phyloP scores from a whole-genome alignment of 2,329 filamentous ascomycete genomes.

The Paracorniculantispora psalliotae region DNA sequence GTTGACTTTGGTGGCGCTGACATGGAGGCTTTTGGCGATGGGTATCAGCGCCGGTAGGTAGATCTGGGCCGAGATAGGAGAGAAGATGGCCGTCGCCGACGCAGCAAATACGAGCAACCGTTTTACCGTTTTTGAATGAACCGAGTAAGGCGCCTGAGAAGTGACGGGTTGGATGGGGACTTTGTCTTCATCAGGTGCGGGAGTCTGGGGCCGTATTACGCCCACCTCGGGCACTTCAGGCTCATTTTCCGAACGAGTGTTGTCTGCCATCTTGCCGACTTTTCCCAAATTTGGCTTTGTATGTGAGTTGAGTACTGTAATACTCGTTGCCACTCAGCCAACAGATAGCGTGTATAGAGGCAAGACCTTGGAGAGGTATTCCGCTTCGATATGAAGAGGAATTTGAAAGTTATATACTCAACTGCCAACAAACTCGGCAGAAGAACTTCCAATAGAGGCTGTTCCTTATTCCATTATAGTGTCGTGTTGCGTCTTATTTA shows the following conservation, averaged over 20 bases:
- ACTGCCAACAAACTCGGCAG: too few relatives aligned
- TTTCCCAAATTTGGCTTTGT: background rate
- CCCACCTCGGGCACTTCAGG: background rate
- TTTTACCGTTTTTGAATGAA: slow-evolving; percentile 37
- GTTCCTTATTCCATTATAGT: too few relatives aligned
- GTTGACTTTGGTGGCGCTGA: slow-evolving; percentile 40
- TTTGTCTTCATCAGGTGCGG: background rate
- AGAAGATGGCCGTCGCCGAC: slow-evolving; percentile 38
- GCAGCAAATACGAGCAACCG: slow-evolving; percentile 36
- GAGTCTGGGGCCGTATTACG: background rate
- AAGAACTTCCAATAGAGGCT: too few relatives aligned
- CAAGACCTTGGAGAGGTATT: too few relatives aligned
- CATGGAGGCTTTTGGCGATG: slow-evolving; percentile 42
- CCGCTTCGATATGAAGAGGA: too few relatives aligned
- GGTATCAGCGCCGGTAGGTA: slow-evolving; percentile 50
- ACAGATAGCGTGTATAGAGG: too few relatives aligned
- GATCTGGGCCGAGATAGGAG: slow-evolving; percentile 44
- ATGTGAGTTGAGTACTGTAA: too few relatives aligned
- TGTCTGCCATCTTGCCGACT: background rate
- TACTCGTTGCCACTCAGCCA: background rate
- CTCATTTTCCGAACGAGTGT: background rate
- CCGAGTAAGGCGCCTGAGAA: slow-evolving; percentile 28
- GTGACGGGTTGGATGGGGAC: background rate
- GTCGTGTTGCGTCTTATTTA: too few relatives aligned
- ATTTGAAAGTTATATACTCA: too few relatives aligned